phyloP scores from a whole-genome alignment of 768 basidiomycete species.

The Auricularia auricula-judae region DNA sequence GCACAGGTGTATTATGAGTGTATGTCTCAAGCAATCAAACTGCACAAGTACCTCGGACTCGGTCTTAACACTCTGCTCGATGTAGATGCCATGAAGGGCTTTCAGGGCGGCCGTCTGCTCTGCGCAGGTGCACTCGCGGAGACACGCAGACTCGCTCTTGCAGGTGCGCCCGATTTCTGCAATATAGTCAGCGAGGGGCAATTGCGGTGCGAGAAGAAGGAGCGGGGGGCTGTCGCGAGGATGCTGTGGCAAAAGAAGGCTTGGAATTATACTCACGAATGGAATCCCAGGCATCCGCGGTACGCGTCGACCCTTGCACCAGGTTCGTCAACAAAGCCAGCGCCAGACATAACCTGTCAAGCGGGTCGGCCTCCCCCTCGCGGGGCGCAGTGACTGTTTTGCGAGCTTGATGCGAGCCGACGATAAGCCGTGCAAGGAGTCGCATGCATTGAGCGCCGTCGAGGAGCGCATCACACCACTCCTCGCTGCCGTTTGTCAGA shows the following conservation, averaged over 20 bases:
- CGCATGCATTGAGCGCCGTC: conserved; percentile 34
- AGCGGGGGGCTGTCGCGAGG: too few species aligned
- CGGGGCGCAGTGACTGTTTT: conserved; percentile 3
- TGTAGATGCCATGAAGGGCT: conserved; percentile 40
- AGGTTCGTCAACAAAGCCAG: conserved; percentile 70
- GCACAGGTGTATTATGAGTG: neutral
- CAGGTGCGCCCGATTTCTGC: conserved; percentile 46
- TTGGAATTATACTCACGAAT: neutral
- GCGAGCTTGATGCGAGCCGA: conserved; percentile 24
- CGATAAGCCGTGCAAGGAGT: conserved; percentile 36
- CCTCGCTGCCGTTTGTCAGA: conserved; percentile 49
- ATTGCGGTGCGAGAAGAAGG: too few species aligned
- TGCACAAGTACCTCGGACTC: conserved; percentile 15
- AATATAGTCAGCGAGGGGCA: neutral
- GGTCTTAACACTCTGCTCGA: conserved; percentile 17
- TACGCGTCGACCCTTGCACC: conserved; percentile 42
- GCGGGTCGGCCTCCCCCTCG: conserved; percentile 27
- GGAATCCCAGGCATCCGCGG: neutral
- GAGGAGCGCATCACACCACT: conserved; percentile 46
- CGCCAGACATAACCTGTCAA: conserved; percentile 67
- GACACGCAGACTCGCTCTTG: conserved; percentile 37
- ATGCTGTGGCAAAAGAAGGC: too few species aligned
- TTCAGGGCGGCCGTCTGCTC: conserved; percentile 34
- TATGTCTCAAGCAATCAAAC: conserved; percentile 24
- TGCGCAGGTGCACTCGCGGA: conserved; percentile 42